Conservation (phyloP, 1,284 basidiomycete species). For the Jaminaea rosea region DNA sequence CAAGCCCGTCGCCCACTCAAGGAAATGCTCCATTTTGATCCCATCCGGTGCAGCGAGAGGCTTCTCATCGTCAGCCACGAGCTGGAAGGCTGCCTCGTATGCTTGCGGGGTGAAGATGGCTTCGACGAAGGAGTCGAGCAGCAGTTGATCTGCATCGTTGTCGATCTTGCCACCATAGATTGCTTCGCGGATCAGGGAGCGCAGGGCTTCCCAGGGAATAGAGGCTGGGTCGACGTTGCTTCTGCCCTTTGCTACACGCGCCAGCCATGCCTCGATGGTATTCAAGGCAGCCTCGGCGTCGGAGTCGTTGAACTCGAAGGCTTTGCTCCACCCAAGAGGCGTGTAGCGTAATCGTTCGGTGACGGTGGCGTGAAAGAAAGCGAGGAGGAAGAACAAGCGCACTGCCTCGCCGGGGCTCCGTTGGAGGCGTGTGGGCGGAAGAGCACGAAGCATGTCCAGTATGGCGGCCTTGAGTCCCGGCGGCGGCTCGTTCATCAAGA, state of each 20-base stretch:
- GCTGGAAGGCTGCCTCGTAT: conserved; percentile 34
- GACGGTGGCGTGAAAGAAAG: conserved; percentile 42
- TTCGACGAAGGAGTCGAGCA: conserved; percentile 44
- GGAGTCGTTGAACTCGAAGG: conserved; percentile 46
- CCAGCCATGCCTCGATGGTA: conserved; percentile 40
- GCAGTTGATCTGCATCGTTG: conserved; percentile 33
- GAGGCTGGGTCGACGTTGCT: conserved; percentile 37
- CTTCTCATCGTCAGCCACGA: conserved; percentile 28
- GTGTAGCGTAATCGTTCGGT: conserved; percentile 42
- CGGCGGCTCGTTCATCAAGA: conserved; percentile 45
- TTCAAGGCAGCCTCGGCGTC: conserved; percentile 40
- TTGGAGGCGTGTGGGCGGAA: conserved; percentile 25
- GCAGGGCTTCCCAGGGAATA: conserved; percentile 42
- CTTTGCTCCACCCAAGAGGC: conserved; percentile 41
- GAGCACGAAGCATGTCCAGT: conserved; percentile 32
- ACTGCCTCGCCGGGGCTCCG: conserved; percentile 35
- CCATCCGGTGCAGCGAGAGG: conserved; percentile 40
- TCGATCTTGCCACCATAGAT: conserved; percentile 46
- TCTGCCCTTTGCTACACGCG: conserved; percentile 27
- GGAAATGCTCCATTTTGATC: conserved; percentile 38
- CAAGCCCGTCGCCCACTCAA: conserved; percentile 35
- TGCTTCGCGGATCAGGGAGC: conserved; percentile 36
- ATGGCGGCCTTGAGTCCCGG: conserved; percentile 44
- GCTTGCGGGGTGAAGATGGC: conserved; percentile 38
- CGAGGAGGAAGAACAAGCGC: conserved; percentile 39